A percentile compares a stretch with the other conserved stretches of the same genome.
Conservation (phyloP, 768 basidiomycete species). For the Calocera viscosa region DNA sequence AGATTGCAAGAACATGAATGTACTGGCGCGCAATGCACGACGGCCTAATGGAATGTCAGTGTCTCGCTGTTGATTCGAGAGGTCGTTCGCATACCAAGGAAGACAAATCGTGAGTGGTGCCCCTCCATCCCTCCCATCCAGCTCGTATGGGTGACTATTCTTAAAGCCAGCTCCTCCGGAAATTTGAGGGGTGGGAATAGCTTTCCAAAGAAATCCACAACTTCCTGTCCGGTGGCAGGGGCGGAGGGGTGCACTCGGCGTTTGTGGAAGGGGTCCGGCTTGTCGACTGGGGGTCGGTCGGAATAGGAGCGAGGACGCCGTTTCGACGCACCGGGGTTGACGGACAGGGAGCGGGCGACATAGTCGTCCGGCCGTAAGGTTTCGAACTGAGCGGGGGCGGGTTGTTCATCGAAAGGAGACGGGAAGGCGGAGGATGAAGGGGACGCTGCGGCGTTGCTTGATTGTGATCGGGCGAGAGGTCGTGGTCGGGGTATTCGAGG, state of each 20-base stretch:
- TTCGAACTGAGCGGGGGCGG: not conserved
- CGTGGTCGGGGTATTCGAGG: not conserved
- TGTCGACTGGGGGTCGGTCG: not conserved
- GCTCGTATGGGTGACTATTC: conserved; percentile 67
- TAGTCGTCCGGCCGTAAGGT: not conserved
- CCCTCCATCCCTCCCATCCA: conserved; percentile 51
- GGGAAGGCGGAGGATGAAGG: not conserved
- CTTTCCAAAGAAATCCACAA: conserved; percentile 43
- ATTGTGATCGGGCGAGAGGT: not conserved
- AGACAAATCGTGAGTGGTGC: conserved; percentile 59
- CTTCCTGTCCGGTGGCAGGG: conserved; percentile 13
- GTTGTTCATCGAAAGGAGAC: not conserved
- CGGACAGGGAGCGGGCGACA: not conserved
- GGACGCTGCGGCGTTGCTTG: not conserved
- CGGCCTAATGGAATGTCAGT: conserved; percentile 40
- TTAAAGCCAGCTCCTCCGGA: conserved; percentile 53
- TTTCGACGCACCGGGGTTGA: not conserved
- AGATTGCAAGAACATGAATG: conserved; percentile 57
- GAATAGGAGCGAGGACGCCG: not conserved
- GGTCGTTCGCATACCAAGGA: conserved; percentile 46
- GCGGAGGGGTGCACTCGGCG: not conserved
- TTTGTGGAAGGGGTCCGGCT: not conserved
- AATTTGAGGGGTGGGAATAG: conserved; percentile 45
- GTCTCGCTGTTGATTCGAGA: not conserved
- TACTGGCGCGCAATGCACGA: conserved; percentile 62